Evolutionary conservation across 345 rosid species (phyloP).

Genomic region (Brassica cretica): DNA sequence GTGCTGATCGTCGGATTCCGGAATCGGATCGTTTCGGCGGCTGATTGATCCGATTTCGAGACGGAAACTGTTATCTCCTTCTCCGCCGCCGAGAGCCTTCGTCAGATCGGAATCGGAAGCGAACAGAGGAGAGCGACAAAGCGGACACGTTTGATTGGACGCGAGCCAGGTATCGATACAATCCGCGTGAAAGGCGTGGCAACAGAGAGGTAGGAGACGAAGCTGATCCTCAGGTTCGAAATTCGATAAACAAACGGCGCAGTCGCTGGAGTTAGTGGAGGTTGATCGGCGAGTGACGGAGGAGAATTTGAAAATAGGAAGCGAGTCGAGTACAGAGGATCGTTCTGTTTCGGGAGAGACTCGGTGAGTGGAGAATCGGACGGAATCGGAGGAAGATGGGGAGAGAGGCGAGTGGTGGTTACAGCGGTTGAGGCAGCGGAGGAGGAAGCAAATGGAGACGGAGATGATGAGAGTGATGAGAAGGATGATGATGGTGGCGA

Average conservation of each 20-base stretch:
- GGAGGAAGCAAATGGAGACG: constrained; percentile 67
- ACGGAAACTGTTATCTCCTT: constrained; percentile 60
- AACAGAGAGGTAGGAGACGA: constrained; percentile 82
- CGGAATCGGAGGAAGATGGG: constrained; percentile 32
- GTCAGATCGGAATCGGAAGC: constrained; percentile 66
- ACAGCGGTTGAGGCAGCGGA: constrained; percentile 69
- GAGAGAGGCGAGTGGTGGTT: constrained; percentile 34
- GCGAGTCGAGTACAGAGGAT: constrained; percentile 52
- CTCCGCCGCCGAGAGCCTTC: constrained; percentile 41
- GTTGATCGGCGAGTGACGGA: constrained; percentile 63
- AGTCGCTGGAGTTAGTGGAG: constrained; percentile 50
- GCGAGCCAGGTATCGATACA: constrained; percentile 84
- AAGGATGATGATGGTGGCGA: constrained; percentile 63
- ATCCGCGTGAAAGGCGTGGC: constrained; percentile 81
- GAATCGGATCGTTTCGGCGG: constrained; percentile 49
- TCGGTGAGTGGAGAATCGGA: constrained; percentile 42
- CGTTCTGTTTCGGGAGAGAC: constrained; percentile 51
- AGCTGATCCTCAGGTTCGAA: constrained; percentile 76
- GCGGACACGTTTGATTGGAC: constrained; percentile 81
- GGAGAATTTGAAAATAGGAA: constrained; percentile 76
- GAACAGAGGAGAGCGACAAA: constrained; percentile 74
- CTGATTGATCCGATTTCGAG: constrained; percentile 91
- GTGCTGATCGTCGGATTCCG: constrained; percentile 37
- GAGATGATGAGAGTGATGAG: constrained; percentile 57
- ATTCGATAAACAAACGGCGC: constrained; percentile 84